Evolutionary conservation across 495 filamentous ascomycete species (phyloP), one percentile per base, ranked within the genome.

Genomic region (Penicillium bovifimosum): DNA sequence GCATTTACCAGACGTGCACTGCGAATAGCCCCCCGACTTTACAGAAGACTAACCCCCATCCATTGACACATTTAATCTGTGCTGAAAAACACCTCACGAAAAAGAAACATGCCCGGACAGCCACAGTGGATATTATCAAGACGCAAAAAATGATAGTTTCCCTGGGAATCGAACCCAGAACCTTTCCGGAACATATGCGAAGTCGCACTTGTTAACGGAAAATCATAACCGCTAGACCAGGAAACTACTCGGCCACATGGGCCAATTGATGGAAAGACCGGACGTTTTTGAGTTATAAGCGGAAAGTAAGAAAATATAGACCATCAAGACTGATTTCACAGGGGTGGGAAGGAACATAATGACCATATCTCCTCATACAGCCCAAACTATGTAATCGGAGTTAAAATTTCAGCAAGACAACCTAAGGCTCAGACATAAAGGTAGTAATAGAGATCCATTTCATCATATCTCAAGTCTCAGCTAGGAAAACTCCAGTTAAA

Each of bases 161-260:
- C 34, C 48, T 59, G 56, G 55, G 56, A 55, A 59, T 59, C 51
- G 56, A 59, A 59, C 56, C 55, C 56, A 59, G 48, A 55, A 59
- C 56, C 56, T 59, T 60, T 50, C 53, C 50, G 55, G 47, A 50
- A 50, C 48, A 50, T n/a, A 1, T 40, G 48, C 38, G 4, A 14
- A 14, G 5, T 26, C 1, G 38, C 48, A 50, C 33, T 50, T 50
- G 48, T 50, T 50, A 50, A 50, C 48, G 48, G 48, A 50, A 50
- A 50, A 50, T 50, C 48, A 50, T 50, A 50, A 50, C 48, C 48
- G 48, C 48, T 50, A 50, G 48, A 50, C 48, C 48, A 50, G 36
- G 48, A 50, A 42, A 50, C 48, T 34, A n/a, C 3, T 29, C 13
- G 20, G 39, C 39, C 39, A 41, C 20, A 26, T 24, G 20, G 14